Evolutionary conservation across 2,329 filamentous ascomycete species (phyloP).

Genomic region (Paecilomyces dactylethromorphus): DNA sequence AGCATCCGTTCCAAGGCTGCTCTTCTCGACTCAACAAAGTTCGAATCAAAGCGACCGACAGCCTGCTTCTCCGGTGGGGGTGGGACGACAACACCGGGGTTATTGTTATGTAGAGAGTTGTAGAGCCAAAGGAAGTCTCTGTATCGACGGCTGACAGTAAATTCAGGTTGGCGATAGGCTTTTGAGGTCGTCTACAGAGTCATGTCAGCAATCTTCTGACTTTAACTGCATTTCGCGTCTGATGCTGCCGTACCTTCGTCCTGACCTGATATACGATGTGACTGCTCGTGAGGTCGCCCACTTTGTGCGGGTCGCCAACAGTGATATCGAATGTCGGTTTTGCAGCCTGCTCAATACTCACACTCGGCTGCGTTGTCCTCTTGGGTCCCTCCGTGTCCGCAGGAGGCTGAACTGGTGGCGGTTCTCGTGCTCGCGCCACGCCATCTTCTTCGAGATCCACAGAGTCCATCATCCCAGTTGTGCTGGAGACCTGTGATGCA

Average conservation of each 20-base stretch:
- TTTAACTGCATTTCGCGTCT: neutral
- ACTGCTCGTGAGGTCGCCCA: conserved; percentile 91
- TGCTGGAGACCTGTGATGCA: conserved; percentile 41
- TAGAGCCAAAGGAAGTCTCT: conserved; percentile 98
- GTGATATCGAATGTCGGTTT: conserved; percentile 86
- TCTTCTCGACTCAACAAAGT: conserved; percentile 89
- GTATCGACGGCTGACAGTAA: conserved; percentile 88
- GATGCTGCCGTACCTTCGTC: conserved; percentile 63
- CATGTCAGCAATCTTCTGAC: neutral
- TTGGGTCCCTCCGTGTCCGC: conserved; percentile 37
- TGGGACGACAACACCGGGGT: conserved; percentile 88
- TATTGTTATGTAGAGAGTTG: conserved; percentile 87
- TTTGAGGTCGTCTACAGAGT: conserved; percentile 76
- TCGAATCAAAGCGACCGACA: conserved; percentile 88
- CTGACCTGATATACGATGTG: conserved; percentile 96
- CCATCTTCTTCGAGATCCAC: conserved; percentile 67
- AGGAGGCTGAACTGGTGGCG: conserved; percentile 54
- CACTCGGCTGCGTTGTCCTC: conserved; percentile 62
- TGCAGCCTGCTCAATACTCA: conserved; percentile 86
- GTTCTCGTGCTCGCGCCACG: conserved; percentile 52
- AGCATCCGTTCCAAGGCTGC: conserved; percentile 95
- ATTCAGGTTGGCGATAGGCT: conserved; percentile 86
- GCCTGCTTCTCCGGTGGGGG: conserved; percentile 97
- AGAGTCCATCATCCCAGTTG: conserved; percentile 53
- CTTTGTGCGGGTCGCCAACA: conserved; percentile 95